Percentiles rank a stretch among this genome's conserved stretches.
Conservation (phyloP, 2,329 filamentous ascomycete genomes). For the Scytalidium lignicola region DNA sequence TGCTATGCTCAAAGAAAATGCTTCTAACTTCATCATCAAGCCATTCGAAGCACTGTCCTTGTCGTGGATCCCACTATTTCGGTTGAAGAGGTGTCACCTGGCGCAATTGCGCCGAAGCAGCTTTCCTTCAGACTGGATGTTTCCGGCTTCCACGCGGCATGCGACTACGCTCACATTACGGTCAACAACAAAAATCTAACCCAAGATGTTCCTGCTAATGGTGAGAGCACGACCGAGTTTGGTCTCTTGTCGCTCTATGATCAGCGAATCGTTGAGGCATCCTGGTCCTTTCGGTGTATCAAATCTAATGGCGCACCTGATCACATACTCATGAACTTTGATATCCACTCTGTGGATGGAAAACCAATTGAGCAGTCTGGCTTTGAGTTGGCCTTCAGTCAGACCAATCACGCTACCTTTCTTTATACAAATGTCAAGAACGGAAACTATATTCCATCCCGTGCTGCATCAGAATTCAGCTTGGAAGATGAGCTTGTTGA, state of each 20-base stretch:
- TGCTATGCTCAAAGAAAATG: background rate
- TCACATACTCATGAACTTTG: constrained; percentile 41
- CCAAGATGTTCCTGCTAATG: constrained; percentile 25
- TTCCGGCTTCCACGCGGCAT: constrained; percentile 38
- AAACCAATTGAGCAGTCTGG: constrained; percentile 32
- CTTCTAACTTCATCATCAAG: background rate
- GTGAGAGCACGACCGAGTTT: constrained; percentile 29
- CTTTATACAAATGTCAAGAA: background rate
- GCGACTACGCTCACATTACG: constrained; percentile 41
- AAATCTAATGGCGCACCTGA: constrained; percentile 33
- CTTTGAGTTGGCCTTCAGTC: constrained; percentile 42
- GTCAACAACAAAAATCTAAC: constrained; percentile 40
- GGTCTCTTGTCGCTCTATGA: constrained; percentile 36
- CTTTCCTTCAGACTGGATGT: constrained; percentile 37
- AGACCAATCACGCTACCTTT: constrained; percentile 24
- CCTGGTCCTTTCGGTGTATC: constrained; percentile 44
- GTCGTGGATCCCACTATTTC: background rate
- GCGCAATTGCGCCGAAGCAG: constrained; percentile 7
- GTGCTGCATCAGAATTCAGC: constrained; percentile 11
- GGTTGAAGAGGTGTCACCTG: constrained; percentile 11
- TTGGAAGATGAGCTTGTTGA: constrained; percentile 40
- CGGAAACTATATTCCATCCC: background rate
- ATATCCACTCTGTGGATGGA: constrained; percentile 38
- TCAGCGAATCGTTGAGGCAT: constrained; percentile 35
- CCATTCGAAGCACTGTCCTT: background rate